Evolutionary conservation across 345 rosid species (phyloP), one percentile per base, ranked within the genome.

Genomic region (Eucalyptus regnans): DNA sequence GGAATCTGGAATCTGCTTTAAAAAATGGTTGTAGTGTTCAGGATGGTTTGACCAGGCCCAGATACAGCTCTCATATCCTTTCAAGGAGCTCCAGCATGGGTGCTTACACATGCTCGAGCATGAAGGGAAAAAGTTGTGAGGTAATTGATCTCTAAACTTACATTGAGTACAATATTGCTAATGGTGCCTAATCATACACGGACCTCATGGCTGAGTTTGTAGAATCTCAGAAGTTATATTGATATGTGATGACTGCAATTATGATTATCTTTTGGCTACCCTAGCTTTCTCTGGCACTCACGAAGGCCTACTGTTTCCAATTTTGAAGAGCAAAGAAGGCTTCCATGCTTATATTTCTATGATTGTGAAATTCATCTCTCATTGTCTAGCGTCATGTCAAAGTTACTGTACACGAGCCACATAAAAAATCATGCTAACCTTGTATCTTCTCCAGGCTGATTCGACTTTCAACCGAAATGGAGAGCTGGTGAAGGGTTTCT

Each of bases 11-110:
- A 91, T 90, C 91, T 92, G 91, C 88, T 54, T 31, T 52, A 88
- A 91, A 89, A 76, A 92, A 90, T 90, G 92, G 93, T 84, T 89
- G 89, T 51, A 91, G 89, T 76, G 86, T 88, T 88, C 94, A 91
- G 88, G 92, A 87, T 62, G 88, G 91, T 87, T 58, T 94, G 5
- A 85, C 87, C 76, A 91, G 89, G 86, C 90, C 92, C 6, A 93
- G 90, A 86, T 90, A 93, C 37, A 66, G 96, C 88, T 91, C 93
- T 44, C 94, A 88, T 23, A 92, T 93, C 90, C 94, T 96, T 90
- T 62, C 92, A 91, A 96, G 90, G 89, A 96, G 98, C 86, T 94
- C 96, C 85, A 96, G 99, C 93, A 93, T 95, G 20, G 94, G 96
- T 89, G 95, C 98, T 81, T 95, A 98, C 13, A 94, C 91, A 91